phyloP scores from a whole-genome alignment of 768 basidiomycete species.

The Mycena crocata region DNA sequence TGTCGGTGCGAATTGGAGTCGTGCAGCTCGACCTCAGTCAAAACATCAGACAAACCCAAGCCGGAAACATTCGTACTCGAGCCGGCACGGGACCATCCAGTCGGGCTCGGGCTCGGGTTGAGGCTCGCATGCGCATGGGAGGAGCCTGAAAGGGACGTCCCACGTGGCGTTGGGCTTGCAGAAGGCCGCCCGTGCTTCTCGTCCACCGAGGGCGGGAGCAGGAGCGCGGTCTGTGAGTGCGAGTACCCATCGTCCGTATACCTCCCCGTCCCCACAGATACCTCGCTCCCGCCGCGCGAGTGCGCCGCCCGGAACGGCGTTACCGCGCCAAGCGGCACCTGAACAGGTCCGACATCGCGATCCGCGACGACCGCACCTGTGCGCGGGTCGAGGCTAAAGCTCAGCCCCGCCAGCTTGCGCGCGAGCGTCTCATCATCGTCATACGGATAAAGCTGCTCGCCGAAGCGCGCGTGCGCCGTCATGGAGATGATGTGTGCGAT shows the following conservation, averaged over 20 bases:
- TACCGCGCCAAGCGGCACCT: not conserved
- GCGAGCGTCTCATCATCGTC: constrained; percentile 61
- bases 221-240: no score
- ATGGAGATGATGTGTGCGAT: constrained; percentile 70
- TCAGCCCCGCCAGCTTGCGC: constrained; percentile 60
- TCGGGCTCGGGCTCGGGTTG: no score
- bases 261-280: not conserved
- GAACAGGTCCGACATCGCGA: constrained; percentile 44
- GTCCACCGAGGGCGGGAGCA: no score
- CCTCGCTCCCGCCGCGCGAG: not conserved
- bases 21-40: no score
- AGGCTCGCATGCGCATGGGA: no score
- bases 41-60: no score
- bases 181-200: no score
- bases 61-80: no score
- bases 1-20: no score
- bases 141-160: no score
- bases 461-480: constrained; percentile 70
- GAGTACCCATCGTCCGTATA: not conserved
- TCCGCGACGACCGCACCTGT: constrained; percentile 74
- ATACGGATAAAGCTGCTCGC: constrained; percentile 67
- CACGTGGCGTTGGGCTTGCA: no score
- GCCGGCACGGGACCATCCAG: no score
- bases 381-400: constrained; percentile 64
- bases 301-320: constrained; percentile 3